Conservation (phyloP, 2,329 filamentous ascomycete species). For the Davidsoniella virescens region DNA sequence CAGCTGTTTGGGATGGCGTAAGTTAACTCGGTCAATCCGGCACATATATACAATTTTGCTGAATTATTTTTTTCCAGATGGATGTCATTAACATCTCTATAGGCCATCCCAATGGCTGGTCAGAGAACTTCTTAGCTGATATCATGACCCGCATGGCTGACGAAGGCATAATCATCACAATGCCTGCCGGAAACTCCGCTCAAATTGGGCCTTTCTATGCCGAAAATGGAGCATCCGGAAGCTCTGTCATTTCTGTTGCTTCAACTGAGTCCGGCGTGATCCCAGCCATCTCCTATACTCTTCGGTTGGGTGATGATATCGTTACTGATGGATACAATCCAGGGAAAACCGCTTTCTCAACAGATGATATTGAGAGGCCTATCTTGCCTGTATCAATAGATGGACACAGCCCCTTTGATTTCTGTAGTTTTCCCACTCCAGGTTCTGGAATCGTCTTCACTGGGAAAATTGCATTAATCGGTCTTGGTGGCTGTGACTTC, state of each 20-base stretch:
- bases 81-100: constrained; percentile 24
- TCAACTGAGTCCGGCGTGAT: constrained; percentile 16
- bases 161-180: constrained; percentile 31
- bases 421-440: constrained; percentile 17
- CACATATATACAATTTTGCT: constrained; percentile 13
- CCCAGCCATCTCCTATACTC: too few relatives aligned
- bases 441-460: constrained; percentile 14
- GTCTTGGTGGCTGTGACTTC: constrained; percentile 21
- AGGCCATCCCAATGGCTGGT: constrained; percentile 19
- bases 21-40: constrained; percentile 13
- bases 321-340: neutral
- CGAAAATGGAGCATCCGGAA: constrained; percentile 24
- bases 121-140: constrained; percentile 26
- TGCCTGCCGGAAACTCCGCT: constrained; percentile 35
- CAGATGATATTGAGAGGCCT: constrained; percentile 21
- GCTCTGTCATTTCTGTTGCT: constrained; percentile 26
- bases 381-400: constrained; percentile 14
- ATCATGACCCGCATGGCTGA: constrained; percentile 26
- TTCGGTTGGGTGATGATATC: constrained; percentile 16
- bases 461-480: constrained; percentile 16
- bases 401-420: constrained; percentile 16
- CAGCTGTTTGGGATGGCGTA: constrained; percentile 21
- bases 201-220: constrained; percentile 30
- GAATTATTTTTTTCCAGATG: neutral
- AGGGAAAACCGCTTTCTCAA: constrained; percentile 29